Evolutionary conservation across 2,329 filamentous ascomycete genomes (phyloP).

Genomic region (Chaetoscypha palmicola): DNA sequence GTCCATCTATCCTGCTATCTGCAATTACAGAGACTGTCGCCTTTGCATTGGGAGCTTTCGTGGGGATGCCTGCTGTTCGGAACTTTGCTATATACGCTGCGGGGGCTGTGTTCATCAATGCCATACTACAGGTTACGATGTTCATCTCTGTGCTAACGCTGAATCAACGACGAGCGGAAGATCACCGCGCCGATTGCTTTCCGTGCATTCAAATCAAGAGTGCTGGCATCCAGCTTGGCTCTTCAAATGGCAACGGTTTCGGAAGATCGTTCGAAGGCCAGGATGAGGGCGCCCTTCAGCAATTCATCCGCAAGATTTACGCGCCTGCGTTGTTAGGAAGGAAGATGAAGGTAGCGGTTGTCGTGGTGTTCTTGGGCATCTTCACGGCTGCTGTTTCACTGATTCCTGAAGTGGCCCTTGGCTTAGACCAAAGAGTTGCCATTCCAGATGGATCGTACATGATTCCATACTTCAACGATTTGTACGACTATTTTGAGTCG

Average conservation of each 20-base stretch:
- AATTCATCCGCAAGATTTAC: constrained; percentile 85
- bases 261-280: constrained; percentile 43
- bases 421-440: constrained; percentile 89
- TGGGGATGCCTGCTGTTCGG: constrained; percentile 94
- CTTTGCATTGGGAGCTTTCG: constrained; percentile 86
- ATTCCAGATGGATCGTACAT: constrained; percentile 91
- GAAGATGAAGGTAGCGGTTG: constrained; percentile 68
- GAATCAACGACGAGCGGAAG: constrained; percentile 87
- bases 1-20: constrained; percentile 90
- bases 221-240: constrained; percentile 59
- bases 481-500: constrained; percentile 85
- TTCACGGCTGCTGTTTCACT: constrained; percentile 81
- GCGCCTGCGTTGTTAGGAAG: constrained; percentile 74
- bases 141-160: constrained; percentile 87
- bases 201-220: constrained; percentile 79
- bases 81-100: constrained; percentile 97
- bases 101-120: constrained; percentile 94
- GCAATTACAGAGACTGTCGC: constrained; percentile 91
- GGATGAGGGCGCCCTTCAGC: constrained; percentile 76
- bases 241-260: constrained; percentile 49
- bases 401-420: constrained; percentile 76
- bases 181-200: constrained; percentile 82
- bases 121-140: constrained; percentile 93
- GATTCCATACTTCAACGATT: constrained; percentile 92
- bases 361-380: constrained; percentile 77